Conservation (phyloP, 169 alveolate genomes). For the Plasmodium vivax region DNA sequence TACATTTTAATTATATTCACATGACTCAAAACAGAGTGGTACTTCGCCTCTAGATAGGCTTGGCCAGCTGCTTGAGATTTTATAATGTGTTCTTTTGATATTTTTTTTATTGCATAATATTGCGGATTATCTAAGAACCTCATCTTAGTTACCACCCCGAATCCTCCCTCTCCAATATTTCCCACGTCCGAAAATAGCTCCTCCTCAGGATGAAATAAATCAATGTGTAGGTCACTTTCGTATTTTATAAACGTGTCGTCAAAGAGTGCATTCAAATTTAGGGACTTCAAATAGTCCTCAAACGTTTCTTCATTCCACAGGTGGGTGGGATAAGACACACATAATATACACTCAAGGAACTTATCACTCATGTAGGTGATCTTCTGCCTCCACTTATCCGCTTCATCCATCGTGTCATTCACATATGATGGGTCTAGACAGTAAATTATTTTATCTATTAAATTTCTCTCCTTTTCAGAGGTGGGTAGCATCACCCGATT, state of each 20-base stretch:
- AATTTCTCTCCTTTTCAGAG: slow-evolving; percentile 59
- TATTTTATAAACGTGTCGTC: slow-evolving; percentile 73
- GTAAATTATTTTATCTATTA: slow-evolving; percentile 53
- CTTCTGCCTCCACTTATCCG: slow-evolving; percentile 36
- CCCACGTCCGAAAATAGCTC: slow-evolving; percentile 66
- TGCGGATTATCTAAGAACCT: slow-evolving; percentile 31
- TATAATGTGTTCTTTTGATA: slow-evolving; percentile 67
- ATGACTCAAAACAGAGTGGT: slow-evolving; percentile 66
- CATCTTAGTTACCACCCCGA: slow-evolving; percentile 73
- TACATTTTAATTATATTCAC: slow-evolving; percentile 74
- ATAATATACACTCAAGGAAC: slow-evolving; percentile 46
- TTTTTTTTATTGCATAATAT: slow-evolving; percentile 71
- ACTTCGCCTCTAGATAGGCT: slow-evolving; percentile 66
- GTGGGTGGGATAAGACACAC: slow-evolving; percentile 45
- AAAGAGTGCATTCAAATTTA: slow-evolving; percentile 52
- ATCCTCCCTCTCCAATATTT: slow-evolving; percentile 73
- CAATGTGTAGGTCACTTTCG: slow-evolving; percentile 32
- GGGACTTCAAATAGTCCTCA: slow-evolving; percentile 27
- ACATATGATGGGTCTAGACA: slow-evolving; percentile 71
- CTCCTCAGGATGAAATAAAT: slow-evolving; percentile 57
- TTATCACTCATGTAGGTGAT: slow-evolving; percentile 69
- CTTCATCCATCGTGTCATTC: slow-evolving; percentile 40
- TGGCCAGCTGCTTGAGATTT: slow-evolving; percentile 76
- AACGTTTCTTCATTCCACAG: slow-evolving; percentile 53
- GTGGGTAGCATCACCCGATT: slow-evolving; percentile 1